Percentiles rank a stretch among this genome's conserved stretches.
phyloP scores from a whole-genome alignment of 345 rosid species.

The Eucalyptus curtisii region DNA sequence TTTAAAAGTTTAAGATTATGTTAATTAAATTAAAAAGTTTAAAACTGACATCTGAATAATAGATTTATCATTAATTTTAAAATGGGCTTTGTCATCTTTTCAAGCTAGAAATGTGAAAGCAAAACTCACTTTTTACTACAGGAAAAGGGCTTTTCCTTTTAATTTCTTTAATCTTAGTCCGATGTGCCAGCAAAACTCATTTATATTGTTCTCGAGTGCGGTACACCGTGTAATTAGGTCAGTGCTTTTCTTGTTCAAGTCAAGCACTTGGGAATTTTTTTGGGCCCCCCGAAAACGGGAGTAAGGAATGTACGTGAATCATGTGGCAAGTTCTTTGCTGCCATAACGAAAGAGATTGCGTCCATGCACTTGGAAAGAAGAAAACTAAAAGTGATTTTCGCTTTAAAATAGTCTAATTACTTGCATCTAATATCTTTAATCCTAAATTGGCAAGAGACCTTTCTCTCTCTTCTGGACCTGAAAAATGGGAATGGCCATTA shows the following conservation, averaged over 20 bases:
- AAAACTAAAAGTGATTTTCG: too few relatives aligned
- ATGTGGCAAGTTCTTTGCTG: too few relatives aligned
- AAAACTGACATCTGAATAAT: rapidly evolving
- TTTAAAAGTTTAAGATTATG: not conserved
- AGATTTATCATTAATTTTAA: too few relatives aligned
- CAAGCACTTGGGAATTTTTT: not conserved
- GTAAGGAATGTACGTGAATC: too few relatives aligned
- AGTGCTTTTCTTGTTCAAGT: not conserved
- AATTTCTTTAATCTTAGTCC: not conserved
- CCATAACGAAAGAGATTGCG: too few relatives aligned
- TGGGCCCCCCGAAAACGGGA: too few relatives aligned
- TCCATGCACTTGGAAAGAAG: rapidly evolving
- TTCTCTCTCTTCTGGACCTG: too few relatives aligned
- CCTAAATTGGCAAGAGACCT: too few relatives aligned
- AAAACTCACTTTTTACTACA: not conserved
- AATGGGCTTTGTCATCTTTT: not conserved
- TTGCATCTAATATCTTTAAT: too few relatives aligned
- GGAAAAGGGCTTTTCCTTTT: not conserved
- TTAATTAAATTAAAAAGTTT: not conserved
- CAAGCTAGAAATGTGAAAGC: not conserved
- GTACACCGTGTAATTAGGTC: not conserved
- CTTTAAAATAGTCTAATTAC: too few relatives aligned
- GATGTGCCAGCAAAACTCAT: not conserved
- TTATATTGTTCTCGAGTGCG: not conserved
- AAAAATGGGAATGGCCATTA: too few relatives aligned